A percentile compares a stretch with the other conserved stretches of the same genome.
Evolutionary conservation across 345 rosid genomes (phyloP).

Genomic region (Salix exigua): DNA sequence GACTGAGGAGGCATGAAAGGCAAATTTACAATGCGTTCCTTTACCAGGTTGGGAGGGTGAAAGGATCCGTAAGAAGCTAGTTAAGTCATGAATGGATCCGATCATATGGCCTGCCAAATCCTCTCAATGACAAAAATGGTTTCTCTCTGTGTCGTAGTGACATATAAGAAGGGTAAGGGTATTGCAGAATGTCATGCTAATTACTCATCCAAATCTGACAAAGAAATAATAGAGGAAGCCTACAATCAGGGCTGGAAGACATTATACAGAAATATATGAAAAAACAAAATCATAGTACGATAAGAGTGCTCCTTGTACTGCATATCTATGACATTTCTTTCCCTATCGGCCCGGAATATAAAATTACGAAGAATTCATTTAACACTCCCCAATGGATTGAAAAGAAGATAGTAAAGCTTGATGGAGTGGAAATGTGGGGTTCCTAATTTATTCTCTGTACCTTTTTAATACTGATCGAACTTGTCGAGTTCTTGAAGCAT

Average conservation of each 20-base stretch:
- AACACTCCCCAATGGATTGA: background rate
- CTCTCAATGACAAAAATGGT: background rate
- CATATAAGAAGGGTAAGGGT: background rate
- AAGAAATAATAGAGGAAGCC: too few relatives aligned
- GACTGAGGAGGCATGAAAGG: background rate
- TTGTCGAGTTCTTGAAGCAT: slow-evolving; percentile 48
- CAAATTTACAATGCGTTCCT: background rate
- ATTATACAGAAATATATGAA: background rate
- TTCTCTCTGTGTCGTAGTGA: background rate
- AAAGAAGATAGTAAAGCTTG: background rate
- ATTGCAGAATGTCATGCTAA: too few relatives aligned
- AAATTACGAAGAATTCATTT: background rate
- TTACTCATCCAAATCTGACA: too few relatives aligned
- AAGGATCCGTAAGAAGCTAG: background rate
- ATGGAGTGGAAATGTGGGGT: slow-evolving; percentile 1
- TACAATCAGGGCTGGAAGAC: background rate
- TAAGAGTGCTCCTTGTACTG: background rate
- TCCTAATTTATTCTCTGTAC: background rate
- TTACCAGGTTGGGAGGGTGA: background rate
- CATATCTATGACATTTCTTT: background rate
- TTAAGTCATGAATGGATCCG: too few relatives aligned
- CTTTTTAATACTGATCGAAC: slow-evolving; percentile 28
- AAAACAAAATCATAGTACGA: background rate
- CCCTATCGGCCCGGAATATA: background rate
- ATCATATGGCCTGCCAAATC: background rate